Conservation (phyloP, 768 basidiomycete genomes). For the Leccinum subtestaceum region DNA sequence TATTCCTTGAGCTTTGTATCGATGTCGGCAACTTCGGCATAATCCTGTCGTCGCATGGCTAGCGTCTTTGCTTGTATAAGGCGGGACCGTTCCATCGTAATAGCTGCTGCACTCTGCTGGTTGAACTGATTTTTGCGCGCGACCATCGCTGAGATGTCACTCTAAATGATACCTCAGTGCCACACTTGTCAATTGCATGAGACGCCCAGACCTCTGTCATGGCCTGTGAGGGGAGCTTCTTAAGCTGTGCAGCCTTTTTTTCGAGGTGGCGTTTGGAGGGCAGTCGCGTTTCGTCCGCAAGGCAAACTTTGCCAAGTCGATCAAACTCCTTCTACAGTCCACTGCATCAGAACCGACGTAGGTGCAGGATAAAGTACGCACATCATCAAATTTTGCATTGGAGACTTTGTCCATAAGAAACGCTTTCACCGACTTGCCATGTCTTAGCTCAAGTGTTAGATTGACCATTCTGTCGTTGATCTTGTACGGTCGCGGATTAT, state of each 20-base stretch:
- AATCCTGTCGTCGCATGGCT: slow-evolving; percentile 73
- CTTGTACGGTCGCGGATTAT: slow-evolving; percentile 64
- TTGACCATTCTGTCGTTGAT: slow-evolving; percentile 64
- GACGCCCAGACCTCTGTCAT: slow-evolving; percentile 71
- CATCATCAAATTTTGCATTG: slow-evolving; percentile 62
- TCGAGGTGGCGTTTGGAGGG: slow-evolving; percentile 67
- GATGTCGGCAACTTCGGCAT: slow-evolving; percentile 54
- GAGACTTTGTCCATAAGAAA: slow-evolving; percentile 88
- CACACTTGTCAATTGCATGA: slow-evolving; percentile 5
- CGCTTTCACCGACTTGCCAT: slow-evolving; percentile 60
- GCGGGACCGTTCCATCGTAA: slow-evolving; percentile 60
- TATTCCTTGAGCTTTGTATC: slow-evolving; percentile 64
- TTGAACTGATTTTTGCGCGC: slow-evolving; percentile 55
- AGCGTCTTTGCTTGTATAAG: slow-evolving; percentile 71
- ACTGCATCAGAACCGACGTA: slow-evolving; percentile 8
- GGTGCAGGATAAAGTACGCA: slow-evolving; percentile 35
- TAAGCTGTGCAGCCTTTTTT: slow-evolving; percentile 63
- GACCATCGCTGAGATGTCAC: slow-evolving; percentile 78
- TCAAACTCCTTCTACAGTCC: slow-evolving; percentile 66
- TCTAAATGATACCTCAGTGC: slow-evolving; percentile 43
- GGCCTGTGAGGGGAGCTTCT: slow-evolving; percentile 53
- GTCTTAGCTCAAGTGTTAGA: slow-evolving; percentile 68
- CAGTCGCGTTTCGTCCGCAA: slow-evolving; percentile 54
- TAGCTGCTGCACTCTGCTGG: slow-evolving; percentile 30
- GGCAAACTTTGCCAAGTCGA: slow-evolving; percentile 46